Base-by-base conservation (phyloP, 2,329 filamentous ascomycete species). In the Fusarium multiceps region DNA sequence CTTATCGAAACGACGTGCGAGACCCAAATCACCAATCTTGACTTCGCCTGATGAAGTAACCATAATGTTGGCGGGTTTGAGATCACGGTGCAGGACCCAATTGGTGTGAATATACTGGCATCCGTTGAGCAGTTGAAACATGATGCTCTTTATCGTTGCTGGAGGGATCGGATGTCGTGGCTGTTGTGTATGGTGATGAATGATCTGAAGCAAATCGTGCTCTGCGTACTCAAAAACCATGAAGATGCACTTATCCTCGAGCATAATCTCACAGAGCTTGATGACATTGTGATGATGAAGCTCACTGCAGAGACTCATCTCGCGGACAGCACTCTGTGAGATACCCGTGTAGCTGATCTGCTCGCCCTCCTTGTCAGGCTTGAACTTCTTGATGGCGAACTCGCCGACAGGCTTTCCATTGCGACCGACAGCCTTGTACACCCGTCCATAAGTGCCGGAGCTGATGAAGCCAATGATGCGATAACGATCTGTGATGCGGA, bases 141-240 rank as follows among this genome's bases (percentile, higher is more conserved):
- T 90, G 78, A 98, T 97, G 68, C 93, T 97, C 77, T 95, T 95
- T 77, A 99, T 91, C 63, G 93, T 97, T 25, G 89, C 85, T 1
- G 95, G 92, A 2, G 95, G 94, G 62, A 99, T 98, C 8, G 93
- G 91, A 72, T 96, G 93, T 27, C 94, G 88, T 28, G 93, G 90
- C 61, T 94, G 92, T 78, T 97, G 92, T 3, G 93, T 97, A 80
- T 99, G 96, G 78, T 98, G 94, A 78, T 99, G 96, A 73, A 99
- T 98, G 78, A 99, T 98, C 80, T 99, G 96, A 7, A 99, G 85
- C 40, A 99, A 83, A 80, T 99, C 96, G 80, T 99, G 96, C 81
- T 99, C 96, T 72, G 96, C 96, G 79, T 97, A 99, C 80, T 98
- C 96, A 74, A 99, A 98, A 3, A 99, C 94, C 92, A 99, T 99